A percentile compares a stretch with the other conserved stretches of the same genome.
Evolutionary conservation across 2,329 filamentous ascomycete species (phyloP).

Genomic region (Ascochyta rabiei): DNA sequence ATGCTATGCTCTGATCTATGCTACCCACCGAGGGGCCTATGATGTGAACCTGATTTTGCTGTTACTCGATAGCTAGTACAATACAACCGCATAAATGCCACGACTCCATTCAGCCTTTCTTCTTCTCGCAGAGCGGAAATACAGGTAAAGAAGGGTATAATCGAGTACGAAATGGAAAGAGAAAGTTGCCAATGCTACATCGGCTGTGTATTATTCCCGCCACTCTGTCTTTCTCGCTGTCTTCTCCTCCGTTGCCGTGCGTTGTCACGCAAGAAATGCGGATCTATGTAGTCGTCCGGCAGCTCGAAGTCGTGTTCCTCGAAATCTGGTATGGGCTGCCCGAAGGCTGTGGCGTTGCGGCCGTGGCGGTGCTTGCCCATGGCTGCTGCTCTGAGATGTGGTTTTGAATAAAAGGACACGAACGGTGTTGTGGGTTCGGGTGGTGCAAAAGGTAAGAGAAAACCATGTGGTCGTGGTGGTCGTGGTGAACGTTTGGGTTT

Average conservation of each 20-base stretch:
- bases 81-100: not conserved
- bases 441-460: slow-evolving; percentile 34
- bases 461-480: slow-evolving; percentile 40
- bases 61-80: not conserved
- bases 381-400: slow-evolving; percentile 78
- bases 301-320: slow-evolving; percentile 74
- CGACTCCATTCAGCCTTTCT: not conserved
- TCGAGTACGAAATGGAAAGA: slow-evolving; percentile 12
- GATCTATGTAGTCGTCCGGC: slow-evolving; percentile 66
- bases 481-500: slow-evolving; percentile 42
- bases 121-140: not conserved
- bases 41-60: not conserved
- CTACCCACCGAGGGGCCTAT: not conserved
- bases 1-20: slow-evolving; percentile 3
- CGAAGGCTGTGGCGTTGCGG: slow-evolving; percentile 78
- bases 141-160: slow-evolving; percentile 19
- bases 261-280: slow-evolving; percentile 58
- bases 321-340: slow-evolving; percentile 77
- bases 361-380: slow-evolving; percentile 74
- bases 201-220: slow-evolving; percentile 11
- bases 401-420: slow-evolving; percentile 84
- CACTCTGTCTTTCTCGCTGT: slow-evolving; percentile 61
- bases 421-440: slow-evolving; percentile 65
- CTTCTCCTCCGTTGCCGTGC: slow-evolving; percentile 68
- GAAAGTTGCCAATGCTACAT: not conserved